These are phyloP conservation scores for Prunus mume DNA, from an alignment of 306 rosid genomes.

Conservation along the genomic window DNA sequence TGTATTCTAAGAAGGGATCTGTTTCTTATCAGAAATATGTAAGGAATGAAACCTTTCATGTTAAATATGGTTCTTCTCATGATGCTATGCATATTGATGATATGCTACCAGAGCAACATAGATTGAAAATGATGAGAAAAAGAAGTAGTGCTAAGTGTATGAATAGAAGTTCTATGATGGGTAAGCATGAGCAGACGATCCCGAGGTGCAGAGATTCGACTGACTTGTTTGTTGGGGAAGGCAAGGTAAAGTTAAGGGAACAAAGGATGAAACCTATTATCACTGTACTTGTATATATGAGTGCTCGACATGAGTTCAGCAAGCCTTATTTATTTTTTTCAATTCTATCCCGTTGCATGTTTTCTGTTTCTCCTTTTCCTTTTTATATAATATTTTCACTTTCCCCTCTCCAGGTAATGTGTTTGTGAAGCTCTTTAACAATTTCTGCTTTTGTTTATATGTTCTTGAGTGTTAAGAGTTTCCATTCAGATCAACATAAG, in stretches of 20 bases:
- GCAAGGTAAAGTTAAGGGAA: conserved; percentile 65
- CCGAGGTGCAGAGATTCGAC: conserved; percentile 51
- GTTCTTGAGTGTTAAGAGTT: neutral
- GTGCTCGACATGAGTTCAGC: conserved; percentile 35
- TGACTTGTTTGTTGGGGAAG: conserved; percentile 50
- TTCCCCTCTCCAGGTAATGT: conserved; percentile 14
- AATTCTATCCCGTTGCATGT: conserved; percentile 23
- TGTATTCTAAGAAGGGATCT: conserved; percentile 24
- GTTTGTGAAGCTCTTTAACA: conserved; percentile 2
- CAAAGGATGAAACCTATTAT: conserved; percentile 36
- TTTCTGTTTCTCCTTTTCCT: neutral
- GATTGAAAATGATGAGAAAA: conserved; percentile 26
- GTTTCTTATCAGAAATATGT: conserved; percentile 16
- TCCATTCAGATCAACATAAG: neutral
- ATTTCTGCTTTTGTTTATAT: neutral
- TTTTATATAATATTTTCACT: neutral
- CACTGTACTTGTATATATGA: conserved; percentile 37
- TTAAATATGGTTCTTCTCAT: conserved; percentile 29
- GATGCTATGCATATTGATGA: conserved; percentile 32
- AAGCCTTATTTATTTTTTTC: conserved; percentile 21
- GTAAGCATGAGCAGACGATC: conserved; percentile 37
- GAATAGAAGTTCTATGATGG: conserved; percentile 35
- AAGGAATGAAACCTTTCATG: conserved; percentile 17
- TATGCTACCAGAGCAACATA: conserved; percentile 31
- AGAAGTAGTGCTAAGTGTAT: conserved; percentile 30